Conservation (phyloP, 768 basidiomycete species). For the Suillus sp. region DNA sequence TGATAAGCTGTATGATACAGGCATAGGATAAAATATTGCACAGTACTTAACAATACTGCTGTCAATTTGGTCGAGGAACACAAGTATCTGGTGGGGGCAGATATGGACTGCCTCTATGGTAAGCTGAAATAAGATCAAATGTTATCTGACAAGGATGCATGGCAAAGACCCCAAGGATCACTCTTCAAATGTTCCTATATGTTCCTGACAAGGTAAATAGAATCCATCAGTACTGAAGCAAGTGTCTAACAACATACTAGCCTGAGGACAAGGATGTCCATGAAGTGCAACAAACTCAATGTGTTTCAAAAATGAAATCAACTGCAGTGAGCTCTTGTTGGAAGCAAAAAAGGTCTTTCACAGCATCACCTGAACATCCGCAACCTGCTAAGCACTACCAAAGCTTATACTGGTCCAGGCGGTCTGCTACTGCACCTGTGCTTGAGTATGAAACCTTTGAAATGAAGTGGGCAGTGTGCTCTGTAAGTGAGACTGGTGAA, state of each 20-base stretch:
- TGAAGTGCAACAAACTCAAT: not conserved
- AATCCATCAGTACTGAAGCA: not conserved
- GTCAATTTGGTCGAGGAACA: slow-evolving; percentile 1
- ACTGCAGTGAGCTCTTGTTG: not conserved
- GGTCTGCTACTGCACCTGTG: not conserved
- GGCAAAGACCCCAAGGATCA: not conserved
- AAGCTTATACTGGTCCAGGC: not conserved
- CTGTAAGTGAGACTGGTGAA: not conserved
- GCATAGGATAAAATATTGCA: slow-evolving; percentile 5
- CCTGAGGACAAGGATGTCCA: not conserved
- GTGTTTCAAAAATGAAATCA: not conserved
- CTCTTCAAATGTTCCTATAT: not conserved
- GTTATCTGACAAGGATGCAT: not conserved
- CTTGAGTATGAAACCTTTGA: not conserved
- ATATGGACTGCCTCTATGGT: not conserved
- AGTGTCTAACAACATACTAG: not conserved
- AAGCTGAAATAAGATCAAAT: not conserved
- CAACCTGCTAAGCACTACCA: slow-evolving; percentile 1
- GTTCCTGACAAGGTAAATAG: not conserved
- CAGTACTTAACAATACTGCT: not conserved
- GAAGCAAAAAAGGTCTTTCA: not conserved
- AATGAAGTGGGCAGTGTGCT: not conserved
- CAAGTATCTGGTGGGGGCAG: not conserved
- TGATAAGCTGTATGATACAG: not conserved
- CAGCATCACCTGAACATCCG: not conserved